These are phyloP conservation scores for Plectosphaerella cucumerina DNA, from an alignment of 2,329 filamentous ascomycete species.

Conservation along the genomic window DNA sequence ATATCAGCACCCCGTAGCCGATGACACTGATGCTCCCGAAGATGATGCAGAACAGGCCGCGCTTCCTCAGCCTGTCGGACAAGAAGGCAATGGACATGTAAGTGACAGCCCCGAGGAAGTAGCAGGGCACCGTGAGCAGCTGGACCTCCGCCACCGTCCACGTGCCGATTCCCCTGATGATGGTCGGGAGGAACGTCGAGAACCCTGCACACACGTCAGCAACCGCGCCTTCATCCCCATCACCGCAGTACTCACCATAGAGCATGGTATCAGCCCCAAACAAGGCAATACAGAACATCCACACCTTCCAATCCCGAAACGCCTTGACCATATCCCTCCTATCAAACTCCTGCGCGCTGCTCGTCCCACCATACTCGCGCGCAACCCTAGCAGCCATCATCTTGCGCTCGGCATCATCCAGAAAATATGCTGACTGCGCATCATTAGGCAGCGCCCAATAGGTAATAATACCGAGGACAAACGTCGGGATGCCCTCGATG, in stretches of 20 bases:
- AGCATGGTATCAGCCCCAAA: constrained; percentile 75
- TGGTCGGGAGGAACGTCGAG: constrained; percentile 60
- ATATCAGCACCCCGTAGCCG: constrained; percentile 56
- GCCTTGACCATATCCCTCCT: constrained; percentile 62
- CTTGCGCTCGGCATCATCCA: constrained; percentile 26
- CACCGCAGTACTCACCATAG: constrained; percentile 42
- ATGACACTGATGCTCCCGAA: constrained; percentile 50
- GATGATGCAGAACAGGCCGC: constrained; percentile 47
- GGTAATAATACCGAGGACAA: constrained; percentile 44
- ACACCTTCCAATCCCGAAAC: constrained; percentile 73
- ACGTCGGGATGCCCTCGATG: constrained; percentile 42
- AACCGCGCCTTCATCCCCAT: not conserved
- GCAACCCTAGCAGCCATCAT: constrained; percentile 19
- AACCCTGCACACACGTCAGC: constrained; percentile 33
- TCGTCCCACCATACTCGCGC: constrained; percentile 43
- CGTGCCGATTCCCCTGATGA: constrained; percentile 53
- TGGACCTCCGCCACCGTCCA: constrained; percentile 53
- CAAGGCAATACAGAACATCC: constrained; percentile 63
- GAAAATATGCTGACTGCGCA: constrained; percentile 26
- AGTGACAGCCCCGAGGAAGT: constrained; percentile 59
- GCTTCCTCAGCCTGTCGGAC: constrained; percentile 59
- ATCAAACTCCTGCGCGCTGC: constrained; percentile 39
- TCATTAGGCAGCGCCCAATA: constrained; percentile 53
- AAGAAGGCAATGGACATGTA: constrained; percentile 64
- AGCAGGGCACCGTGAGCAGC: constrained; percentile 62